Conservation (phyloP, 2,329 filamentous ascomycete genomes). For the Apiospora malaysiana region DNA sequence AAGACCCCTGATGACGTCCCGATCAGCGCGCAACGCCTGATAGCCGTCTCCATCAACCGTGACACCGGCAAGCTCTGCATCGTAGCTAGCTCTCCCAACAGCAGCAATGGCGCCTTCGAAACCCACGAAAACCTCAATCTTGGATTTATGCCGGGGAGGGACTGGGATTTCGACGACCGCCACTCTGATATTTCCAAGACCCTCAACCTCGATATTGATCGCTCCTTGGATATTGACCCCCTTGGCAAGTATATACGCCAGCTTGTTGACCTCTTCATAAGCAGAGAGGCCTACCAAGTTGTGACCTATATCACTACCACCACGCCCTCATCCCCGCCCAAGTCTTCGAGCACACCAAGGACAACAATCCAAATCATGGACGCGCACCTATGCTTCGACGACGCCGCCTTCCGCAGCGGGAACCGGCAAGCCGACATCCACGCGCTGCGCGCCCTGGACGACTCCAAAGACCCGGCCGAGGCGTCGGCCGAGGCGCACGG, state of each 20-base stretch:
- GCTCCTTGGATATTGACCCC: slow-evolving; percentile 39
- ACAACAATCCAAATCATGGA: slow-evolving; percentile 53
- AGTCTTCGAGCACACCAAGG: too few species aligned
- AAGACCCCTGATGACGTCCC: slow-evolving; percentile 41
- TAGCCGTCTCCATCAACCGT: slow-evolving; percentile 72
- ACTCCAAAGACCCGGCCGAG: slow-evolving; percentile 60
- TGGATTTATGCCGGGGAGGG: slow-evolving; percentile 49
- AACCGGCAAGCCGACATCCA: slow-evolving; percentile 68
- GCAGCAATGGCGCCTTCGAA: slow-evolving; percentile 43
- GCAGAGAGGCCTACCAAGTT: slow-evolving; percentile 70
- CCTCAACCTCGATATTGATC: slow-evolving; percentile 54
- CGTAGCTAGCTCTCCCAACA: slow-evolving; percentile 55
- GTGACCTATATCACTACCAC: slow-evolving; percentile 51
- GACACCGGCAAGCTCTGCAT: slow-evolving; percentile 67
- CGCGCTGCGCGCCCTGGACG: slow-evolving; percentile 53
- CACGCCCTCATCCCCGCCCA: slow-evolving; percentile 32
- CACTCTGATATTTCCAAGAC: slow-evolving; percentile 50
- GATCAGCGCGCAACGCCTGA: slow-evolving; percentile 46
- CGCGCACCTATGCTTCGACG: slow-evolving; percentile 70
- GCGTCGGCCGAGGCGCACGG: slow-evolving; percentile 70
- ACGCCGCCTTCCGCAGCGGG: slow-evolving; percentile 68
- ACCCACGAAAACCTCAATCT: slow-evolving; percentile 63
- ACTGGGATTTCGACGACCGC: slow-evolving; percentile 46
- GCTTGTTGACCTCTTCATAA: slow-evolving; percentile 64
- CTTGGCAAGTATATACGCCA: slow-evolving; percentile 56